Evolutionary conservation across 768 basidiomycete genomes (phyloP).

Genomic region (Lactarius sp.): DNA sequence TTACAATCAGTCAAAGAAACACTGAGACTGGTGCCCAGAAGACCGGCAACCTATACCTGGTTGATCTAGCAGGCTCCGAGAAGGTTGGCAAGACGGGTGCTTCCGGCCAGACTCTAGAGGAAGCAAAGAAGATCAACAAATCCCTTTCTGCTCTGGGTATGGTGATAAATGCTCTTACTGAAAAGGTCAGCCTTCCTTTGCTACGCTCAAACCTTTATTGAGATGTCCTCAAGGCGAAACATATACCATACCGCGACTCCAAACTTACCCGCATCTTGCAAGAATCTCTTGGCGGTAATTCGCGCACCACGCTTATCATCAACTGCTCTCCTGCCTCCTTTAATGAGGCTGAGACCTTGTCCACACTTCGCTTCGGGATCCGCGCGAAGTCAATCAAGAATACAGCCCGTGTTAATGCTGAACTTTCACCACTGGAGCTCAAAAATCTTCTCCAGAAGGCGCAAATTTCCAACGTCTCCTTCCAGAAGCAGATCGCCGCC

Average conservation of each 20-base stretch:
- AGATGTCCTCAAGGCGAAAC: slow-evolving; percentile 71
- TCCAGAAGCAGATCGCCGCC: slow-evolving; percentile 81
- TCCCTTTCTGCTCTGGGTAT: slow-evolving; percentile 95
- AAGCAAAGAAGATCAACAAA: slow-evolving; percentile 99
- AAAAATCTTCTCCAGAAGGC: slow-evolving; percentile 89
- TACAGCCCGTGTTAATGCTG: slow-evolving; percentile 96
- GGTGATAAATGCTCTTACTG: slow-evolving; percentile 98
- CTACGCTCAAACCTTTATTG: slow-evolving; percentile 97
- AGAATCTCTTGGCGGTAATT: slow-evolving; percentile 96
- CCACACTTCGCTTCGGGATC: slow-evolving; percentile 98
- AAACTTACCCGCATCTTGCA: slow-evolving; percentile 98
- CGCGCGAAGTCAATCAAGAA: slow-evolving; percentile 99
- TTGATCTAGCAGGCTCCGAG: slow-evolving; percentile 97
- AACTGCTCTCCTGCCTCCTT: slow-evolving; percentile 98
- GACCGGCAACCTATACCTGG: slow-evolving; percentile 94
- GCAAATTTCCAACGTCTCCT: slow-evolving; percentile 75
- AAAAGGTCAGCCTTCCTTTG: slow-evolving; percentile 60
- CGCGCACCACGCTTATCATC: slow-evolving; percentile 95
- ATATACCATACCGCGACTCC: slow-evolving; percentile 98
- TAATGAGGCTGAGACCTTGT: slow-evolving; percentile 94
- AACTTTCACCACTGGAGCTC: slow-evolving; percentile 93
- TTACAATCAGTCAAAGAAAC: slow-evolving; percentile 95
- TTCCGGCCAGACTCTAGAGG: slow-evolving; percentile 96
- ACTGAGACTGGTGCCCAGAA: slow-evolving; percentile 94
- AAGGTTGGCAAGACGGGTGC: slow-evolving; percentile 99